Base-by-base conservation (phyloP, 495 filamentous ascomycete species). In the Hyphodiscus hymeniophilus region DNA sequence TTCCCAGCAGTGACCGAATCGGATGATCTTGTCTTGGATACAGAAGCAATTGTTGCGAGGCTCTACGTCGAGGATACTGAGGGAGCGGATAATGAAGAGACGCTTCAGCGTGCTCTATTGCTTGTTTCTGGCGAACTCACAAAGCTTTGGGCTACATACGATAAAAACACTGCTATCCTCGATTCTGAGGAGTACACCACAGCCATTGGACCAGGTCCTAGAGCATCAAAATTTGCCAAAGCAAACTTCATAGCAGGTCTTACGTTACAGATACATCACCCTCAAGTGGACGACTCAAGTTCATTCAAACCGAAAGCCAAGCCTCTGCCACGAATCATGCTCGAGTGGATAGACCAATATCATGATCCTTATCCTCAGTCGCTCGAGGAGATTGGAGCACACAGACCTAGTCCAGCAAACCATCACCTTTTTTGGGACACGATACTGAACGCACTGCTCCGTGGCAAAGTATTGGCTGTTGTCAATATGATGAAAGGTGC, bases 351-450 rank as follows among this genome's bases (percentile, higher is more conserved):
- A 31, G 71, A 86, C 42, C 69, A 70, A 2, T 73, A 84, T 54
- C 81, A 91, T 58, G 72, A 79, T 38, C 66, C 81, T 21, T 80
- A 79, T 50, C 63, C 63, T 17, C 66, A 71, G 38, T 81, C 84
- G 49, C 56, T 84, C 3, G 67, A 76, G 32, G 65, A 79, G 11
- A 66, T 94, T 31, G 66, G 74, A 49, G 69, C 70, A 20, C 62
- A 80, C 46, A 68, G 75, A 38, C 85, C 84, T 2, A 84, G 82
- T 48, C 84, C 86, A 30, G 80, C 87, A 2, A 76, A 78, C 38
- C 84, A 89, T 54, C 64, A 66, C 5, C 69, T 79, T 22, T 96
- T 85, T 61, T 96, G 90, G 90, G 84, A 87, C 57, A 73, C 79
- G 8, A 65, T 94, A 15, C 82, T 79, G 51, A 69, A 72, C 24